Evolutionary conservation across 1,284 basidiomycete species (phyloP), one percentile per base, ranked within the genome.

Genomic region (Ustanciosporium gigantosporum): DNA sequence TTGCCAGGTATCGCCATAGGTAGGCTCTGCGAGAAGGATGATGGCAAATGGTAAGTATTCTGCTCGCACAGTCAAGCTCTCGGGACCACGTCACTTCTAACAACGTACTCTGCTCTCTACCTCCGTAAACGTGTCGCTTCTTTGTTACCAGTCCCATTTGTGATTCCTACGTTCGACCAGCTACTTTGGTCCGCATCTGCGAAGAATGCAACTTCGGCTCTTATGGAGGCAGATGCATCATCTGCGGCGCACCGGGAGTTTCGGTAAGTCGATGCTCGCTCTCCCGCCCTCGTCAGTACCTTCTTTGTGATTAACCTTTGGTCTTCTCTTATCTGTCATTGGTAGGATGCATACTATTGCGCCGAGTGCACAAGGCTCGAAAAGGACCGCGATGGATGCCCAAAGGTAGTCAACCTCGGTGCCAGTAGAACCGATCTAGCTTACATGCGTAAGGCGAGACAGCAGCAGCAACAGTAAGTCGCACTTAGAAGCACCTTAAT

Each of bases 161-260:
- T 81, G 95, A 99, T 81, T 98, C 94, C 49, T 97, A 97, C 81
- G 95, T 99, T 52, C 86, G 95, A 67, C 95, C 95, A 56, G 91
- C 95, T 81, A 96, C 94, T 15, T 83, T 98, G 49, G 95, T 98
- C 48, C 87, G 92, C 71, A 95, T 97, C 73, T 98, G 95, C 79
- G 95, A 98, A 79, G 94, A 98, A 81, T 98, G 95, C 81, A 97
- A 97, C 79, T 98, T 79, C 51, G 95, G 95, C 53, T 93, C 91
- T 44, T 95, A 93, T 77, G 92, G 93, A 21, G 91, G 92, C 47
- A 84, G 91, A 61, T 99, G 95, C 79, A 96, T 98, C 80, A 93
- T 98, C 64, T 98, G 95, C 40, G 75, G 75, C 22, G 57, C 45
- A 14, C 56, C 50, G 21, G 75, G 74, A 27, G 69, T 77, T 15